phyloP scores from a whole-genome alignment of 129 eudicot species.

The Centrapalus pauciflorus region DNA sequence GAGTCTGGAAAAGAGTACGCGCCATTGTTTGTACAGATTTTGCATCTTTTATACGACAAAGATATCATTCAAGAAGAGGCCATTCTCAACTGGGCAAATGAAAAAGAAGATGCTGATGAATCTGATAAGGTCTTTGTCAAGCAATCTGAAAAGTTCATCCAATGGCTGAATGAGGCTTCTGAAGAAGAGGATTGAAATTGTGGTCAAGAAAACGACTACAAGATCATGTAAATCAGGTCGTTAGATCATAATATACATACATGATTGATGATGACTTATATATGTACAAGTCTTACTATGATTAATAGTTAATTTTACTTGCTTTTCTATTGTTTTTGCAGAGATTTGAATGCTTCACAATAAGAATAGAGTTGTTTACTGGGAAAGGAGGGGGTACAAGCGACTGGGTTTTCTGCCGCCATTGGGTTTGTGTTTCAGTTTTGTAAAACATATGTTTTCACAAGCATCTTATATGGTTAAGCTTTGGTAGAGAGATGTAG shows the following conservation, averaged over 20 bases:
- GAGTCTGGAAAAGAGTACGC: slow-evolving; percentile 50
- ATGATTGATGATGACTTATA: not conserved
- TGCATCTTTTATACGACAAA: slow-evolving; percentile 52
- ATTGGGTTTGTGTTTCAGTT: slow-evolving; percentile 13
- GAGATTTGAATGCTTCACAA: not conserved
- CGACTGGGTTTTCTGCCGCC: not conserved
- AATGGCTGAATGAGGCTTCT: slow-evolving; percentile 78
- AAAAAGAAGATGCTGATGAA: slow-evolving; percentile 74
- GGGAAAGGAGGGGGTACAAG: slow-evolving; percentile 4
- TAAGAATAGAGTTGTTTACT: not conserved
- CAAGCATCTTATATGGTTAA: slow-evolving; percentile 4
- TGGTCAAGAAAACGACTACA: not conserved
- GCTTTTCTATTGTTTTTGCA: too few species aligned
- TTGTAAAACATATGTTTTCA: slow-evolving; percentile 10
- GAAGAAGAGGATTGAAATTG: slow-evolving; percentile 52
- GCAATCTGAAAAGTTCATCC: slow-evolving; percentile 54
- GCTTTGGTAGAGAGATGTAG: slow-evolving; percentile 18
- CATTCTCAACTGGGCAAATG: slow-evolving; percentile 64
- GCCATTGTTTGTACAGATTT: slow-evolving; percentile 49
- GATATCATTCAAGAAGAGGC: slow-evolving; percentile 71
- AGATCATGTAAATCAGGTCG: not conserved
- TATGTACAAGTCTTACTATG: not conserved
- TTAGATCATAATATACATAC: not conserved
- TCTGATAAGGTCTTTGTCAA: slow-evolving; percentile 60
- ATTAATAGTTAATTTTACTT: not conserved